Percentiles rank a stretch among this genome's conserved stretches.
These are phyloP conservation scores for Colletotrichum sp. DNA, from an alignment of 2,329 filamentous ascomycete genomes.

Conservation along the genomic window DNA sequence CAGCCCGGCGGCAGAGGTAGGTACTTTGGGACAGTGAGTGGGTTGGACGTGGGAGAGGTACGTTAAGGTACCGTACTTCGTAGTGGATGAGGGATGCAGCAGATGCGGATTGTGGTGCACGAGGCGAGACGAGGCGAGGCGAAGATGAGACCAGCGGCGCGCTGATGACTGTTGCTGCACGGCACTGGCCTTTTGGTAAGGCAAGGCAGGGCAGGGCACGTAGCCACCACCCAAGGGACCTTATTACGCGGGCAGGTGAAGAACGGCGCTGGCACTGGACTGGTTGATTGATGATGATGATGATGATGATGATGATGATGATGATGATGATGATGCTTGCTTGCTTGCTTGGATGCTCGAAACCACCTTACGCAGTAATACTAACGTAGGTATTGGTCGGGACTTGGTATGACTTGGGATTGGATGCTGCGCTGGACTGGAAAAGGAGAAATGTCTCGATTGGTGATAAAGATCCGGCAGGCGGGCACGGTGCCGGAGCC, in stretches of 20 bases:
- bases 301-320: no score
- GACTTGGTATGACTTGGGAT: neutral
- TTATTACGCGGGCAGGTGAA: no score
- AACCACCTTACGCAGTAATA: no score
- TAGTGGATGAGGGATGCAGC: neutral
- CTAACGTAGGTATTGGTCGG: neutral
- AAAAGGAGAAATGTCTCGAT: slow-evolving; percentile 4
- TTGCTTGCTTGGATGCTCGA: neutral
- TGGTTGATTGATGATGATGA: no score
- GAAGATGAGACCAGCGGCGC: neutral
- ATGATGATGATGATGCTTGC: no score
- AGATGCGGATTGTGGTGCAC: neutral
- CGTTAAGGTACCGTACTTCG: neutral
- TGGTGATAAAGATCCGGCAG: slow-evolving; percentile 8
- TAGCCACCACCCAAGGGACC: neutral
- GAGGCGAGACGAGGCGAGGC: neutral
- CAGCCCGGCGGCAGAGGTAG: neutral
- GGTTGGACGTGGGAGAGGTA: neutral
- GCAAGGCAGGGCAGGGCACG: neutral
- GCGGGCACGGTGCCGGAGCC: neutral
- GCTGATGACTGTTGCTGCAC: neutral
- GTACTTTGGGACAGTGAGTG: neutral
- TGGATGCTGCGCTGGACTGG: neutral
- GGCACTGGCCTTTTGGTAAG: neutral
- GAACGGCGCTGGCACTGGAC: neutral